These are phyloP conservation scores for Suillus bovinus DNA, from an alignment of 768 basidiomycete species.

Conservation along the genomic window DNA sequence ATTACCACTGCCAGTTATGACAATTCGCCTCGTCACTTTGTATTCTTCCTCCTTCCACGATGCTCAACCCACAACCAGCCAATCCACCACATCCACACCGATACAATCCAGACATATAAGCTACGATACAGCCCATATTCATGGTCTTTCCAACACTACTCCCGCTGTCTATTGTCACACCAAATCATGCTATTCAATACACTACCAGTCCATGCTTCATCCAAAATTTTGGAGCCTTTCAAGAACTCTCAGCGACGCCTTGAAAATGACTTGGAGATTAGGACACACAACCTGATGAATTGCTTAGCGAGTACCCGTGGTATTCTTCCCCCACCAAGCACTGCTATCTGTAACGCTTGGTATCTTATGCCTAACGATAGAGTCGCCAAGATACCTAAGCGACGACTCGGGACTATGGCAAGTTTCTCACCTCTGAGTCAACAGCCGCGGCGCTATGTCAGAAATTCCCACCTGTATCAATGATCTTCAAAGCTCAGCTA, in stretches of 20 bases:
- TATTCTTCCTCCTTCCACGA: conserved; percentile 12
- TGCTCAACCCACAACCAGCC: conserved; percentile 23
- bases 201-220: conserved; percentile 4
- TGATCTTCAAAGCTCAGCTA: too few relatives aligned
- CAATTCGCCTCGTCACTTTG: conserved; percentile 27
- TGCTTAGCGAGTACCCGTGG: conserved; percentile 14
- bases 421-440: too few relatives aligned
- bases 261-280: conserved; percentile 18
- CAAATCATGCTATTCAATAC: conserved; percentile 9
- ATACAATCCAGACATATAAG: conserved; percentile 18
- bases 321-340: conserved; percentile 21
- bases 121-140: not conserved
- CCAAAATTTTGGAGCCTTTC: conserved; percentile 15
- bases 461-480: too few relatives aligned
- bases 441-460: too few relatives aligned
- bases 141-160: not conserved
- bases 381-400: conserved; percentile 7
- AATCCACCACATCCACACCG: not conserved
- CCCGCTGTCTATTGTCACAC: not conserved
- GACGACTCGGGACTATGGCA: too few relatives aligned
- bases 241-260: conserved; percentile 14
- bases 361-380: conserved; percentile 26
- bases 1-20: conserved; percentile 12
- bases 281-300: conserved; percentile 17
- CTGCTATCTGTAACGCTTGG: conserved; percentile 24